Percentiles rank a stretch among this genome's conserved stretches.
These are phyloP conservation scores for Penicillium cinerascens DNA, from an alignment of 495 filamentous ascomycete genomes.

Conservation along the genomic window DNA sequence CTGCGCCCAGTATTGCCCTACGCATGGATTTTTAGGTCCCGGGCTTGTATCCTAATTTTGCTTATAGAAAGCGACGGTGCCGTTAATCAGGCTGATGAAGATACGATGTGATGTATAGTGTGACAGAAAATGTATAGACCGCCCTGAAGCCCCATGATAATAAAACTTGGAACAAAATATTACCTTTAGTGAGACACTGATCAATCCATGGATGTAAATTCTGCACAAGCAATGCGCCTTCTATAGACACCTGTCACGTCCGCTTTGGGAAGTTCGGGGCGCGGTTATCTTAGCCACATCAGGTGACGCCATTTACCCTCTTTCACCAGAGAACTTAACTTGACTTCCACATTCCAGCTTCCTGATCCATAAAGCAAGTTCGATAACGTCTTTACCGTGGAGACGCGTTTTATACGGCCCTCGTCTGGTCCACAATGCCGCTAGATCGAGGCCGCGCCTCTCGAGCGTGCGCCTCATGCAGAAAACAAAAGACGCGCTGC, in stretches of 20 bases:
- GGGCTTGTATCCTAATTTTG: background rate
- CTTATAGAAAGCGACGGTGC: background rate
- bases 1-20: constrained; percentile 81
- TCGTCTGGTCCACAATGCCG: constrained; percentile 30
- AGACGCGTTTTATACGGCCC: background rate
- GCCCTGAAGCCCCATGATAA: background rate
- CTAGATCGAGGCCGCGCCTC: constrained; percentile 44
- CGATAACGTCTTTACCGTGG: background rate
- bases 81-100: background rate
- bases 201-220: background rate
- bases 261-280: constrained; percentile 7
- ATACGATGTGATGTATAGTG: constrained; percentile 13
- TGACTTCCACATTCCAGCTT: background rate
- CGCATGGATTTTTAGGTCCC: constrained; percentile 77
- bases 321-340: background rate
- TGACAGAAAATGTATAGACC: constrained; percentile 6
- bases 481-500: constrained; percentile 45
- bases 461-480: constrained; percentile 40
- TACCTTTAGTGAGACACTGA: too few species aligned
- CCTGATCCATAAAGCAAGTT: background rate
- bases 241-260: background rate
- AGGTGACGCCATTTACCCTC: constrained; percentile 11
- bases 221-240: background rate
- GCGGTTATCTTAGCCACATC: constrained; percentile 20
- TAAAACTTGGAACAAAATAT: background rate